Percentiles rank a stretch among this genome's conserved stretches.
Evolutionary conservation across 192 early-diverging fungal species (phyloP).

Genomic region (Coemansia sp.): DNA sequence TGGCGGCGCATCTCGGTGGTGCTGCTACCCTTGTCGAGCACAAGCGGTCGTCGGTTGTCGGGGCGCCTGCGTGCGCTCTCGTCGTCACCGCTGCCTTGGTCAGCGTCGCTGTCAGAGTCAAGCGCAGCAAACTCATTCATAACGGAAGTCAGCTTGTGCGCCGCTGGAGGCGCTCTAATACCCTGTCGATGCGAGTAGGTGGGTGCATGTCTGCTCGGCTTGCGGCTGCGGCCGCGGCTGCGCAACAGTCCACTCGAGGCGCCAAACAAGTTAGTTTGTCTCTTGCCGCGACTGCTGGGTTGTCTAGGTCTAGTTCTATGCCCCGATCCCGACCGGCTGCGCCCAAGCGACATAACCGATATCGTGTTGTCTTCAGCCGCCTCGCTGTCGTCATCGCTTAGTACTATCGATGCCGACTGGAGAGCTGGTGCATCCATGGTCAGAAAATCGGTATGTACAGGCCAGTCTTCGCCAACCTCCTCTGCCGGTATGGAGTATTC

Average conservation of each 20-base stretch:
- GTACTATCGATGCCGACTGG: conserved; percentile 21
- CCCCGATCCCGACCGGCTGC: background rate
- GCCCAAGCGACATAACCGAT: background rate
- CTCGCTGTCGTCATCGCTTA: conserved; percentile 45
- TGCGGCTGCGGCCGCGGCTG: background rate
- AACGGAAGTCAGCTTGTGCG: conserved; percentile 28
- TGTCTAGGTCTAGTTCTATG: background rate
- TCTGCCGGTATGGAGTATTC: background rate
- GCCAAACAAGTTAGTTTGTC: background rate
- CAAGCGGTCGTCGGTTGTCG: background rate
- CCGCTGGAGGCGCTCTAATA: background rate
- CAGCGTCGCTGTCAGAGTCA: conserved; percentile 38
- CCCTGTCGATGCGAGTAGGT: background rate
- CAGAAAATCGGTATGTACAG: background rate
- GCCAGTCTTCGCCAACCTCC: conserved; percentile 3
- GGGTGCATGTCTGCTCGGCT: background rate
- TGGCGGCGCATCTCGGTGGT: background rate
- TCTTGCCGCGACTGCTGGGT: background rate
- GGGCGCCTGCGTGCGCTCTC: background rate
- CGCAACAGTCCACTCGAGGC: background rate
- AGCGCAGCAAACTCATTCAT: conserved; percentile 52
- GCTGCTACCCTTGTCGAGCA: background rate
- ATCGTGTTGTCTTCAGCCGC: conserved; percentile 45
- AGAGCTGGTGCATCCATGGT: background rate
- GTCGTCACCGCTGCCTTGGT: background rate